Base-by-base conservation (phyloP, 2,329 filamentous ascomycete genomes). In the Fusarium dimerum region DNA sequence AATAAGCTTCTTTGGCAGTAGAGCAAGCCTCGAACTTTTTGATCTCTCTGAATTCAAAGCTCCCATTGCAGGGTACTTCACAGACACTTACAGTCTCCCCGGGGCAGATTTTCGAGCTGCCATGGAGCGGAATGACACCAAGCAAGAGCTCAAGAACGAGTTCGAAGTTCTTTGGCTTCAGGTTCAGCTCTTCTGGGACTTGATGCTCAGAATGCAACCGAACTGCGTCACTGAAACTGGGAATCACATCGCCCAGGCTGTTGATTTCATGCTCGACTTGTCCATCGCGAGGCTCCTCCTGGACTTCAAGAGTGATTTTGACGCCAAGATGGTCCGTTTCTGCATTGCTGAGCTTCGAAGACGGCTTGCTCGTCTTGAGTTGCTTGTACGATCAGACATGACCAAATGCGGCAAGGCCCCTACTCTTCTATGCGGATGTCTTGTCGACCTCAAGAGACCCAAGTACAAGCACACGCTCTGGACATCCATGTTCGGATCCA, bases 171-270 rank as follows among this genome's bases (percentile, higher is more conserved):
- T 61, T 4, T 62, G 60, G 60, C 40, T 55, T 0, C 38, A 49
- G 9, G 16, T 52, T 1, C 57, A 61, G 48, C 2, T 55, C 1
- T 59, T 62, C 10, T 59, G 57, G 52, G 60, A 61, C 18, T 11
- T 43, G 0, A 43, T 61, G 43, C 42, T 62, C 6, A 51, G 55
- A 2, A 55, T 55, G 38, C 60, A 63, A 16, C 60, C 59, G 1
- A 62, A 63, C 43, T 20, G 41, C 5, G 39, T 59, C 38, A 45
- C 40, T 1, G 16, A n/a, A 6, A 6, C 52, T 8, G 1, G 5
- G 1, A 17, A 17, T 1, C 38, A 41, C 2, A 38, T 45, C 8
- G 26, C 13, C 1, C 15, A 20, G 4, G 59, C 59, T 13, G 52
- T 58, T 2, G 52, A 58, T 7, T 30, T 54, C 3, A 46, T 62